Base-by-base conservation (phyloP, 257 asterid genomes). In the Primulina huaijiensis region DNA sequence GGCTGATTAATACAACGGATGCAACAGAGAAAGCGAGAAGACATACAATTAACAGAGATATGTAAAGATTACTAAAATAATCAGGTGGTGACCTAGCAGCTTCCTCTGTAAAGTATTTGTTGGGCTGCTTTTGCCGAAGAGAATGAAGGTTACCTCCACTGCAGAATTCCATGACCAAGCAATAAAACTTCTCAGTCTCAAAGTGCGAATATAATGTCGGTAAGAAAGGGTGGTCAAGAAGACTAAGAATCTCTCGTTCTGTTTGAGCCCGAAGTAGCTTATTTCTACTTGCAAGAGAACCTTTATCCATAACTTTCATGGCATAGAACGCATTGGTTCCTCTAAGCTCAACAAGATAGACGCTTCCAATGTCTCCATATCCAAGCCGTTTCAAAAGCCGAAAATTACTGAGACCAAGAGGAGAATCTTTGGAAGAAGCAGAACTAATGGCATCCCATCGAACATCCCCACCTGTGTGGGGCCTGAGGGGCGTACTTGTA, bases 331-430 rank as follows among this genome's bases (percentile, higher is more conserved):
- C 27, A 53, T 66, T 79, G 0, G 86, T 84, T 40, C 90, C 92
- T 23, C 85, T 67, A 19, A 90, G 90, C 65, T 90, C 95, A 35
- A 89, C 96, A 21, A 90, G 97, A 72, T 90, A 90, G 11, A 90
- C 97, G 43, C 92, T 87, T 43, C 97, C 97, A 29, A 90, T 90
- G 65, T 90, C 97, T n/a, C 97, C 97, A 74, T 88, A 88, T 1
- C 97, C 97, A 4, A 90, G 84, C 56, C 95, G 70, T 78, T 90
- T 90, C 79, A 90, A 67, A 62, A 87, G 87, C 3, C 95, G 85
- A 25, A 90, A 90, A 69, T 85, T 80, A 79, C 69, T 81, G 9
- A 88, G 87, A 8, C 92, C 90, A 65, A 90, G 88, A 2, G 89
- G 84, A 43, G 84, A 70, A 14, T 81, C 94, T 75, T 67, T 86